phyloP scores from a whole-genome alignment of 23 red algal genomes.

The Agarophyton chilense region DNA sequence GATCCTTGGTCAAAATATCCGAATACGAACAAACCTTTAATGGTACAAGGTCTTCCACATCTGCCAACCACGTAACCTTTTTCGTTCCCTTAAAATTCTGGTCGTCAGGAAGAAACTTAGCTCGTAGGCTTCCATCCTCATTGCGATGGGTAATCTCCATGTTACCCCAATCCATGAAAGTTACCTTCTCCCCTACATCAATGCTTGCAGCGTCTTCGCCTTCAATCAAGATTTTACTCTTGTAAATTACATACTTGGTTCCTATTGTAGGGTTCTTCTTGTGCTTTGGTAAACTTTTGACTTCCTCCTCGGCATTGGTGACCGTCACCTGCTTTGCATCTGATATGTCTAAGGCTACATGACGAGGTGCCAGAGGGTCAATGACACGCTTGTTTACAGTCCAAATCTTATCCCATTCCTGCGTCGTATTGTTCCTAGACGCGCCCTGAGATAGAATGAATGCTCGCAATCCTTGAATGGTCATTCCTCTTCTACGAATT shows the following conservation, averaged over 20 bases:
- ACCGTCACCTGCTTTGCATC: slow-evolving; percentile 41
- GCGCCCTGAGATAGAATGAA: slow-evolving; percentile 98
- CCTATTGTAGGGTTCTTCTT: slow-evolving; percentile 90
- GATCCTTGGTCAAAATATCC: slow-evolving; percentile 89
- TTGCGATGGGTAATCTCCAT: slow-evolving; percentile 65
- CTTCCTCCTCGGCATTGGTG: slow-evolving; percentile 59
- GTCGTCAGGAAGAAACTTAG: slow-evolving; percentile 88
- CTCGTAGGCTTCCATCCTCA: slow-evolving; percentile 55
- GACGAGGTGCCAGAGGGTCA: slow-evolving; percentile 88
- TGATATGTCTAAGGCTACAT: slow-evolving; percentile 74
- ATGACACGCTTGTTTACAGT: slow-evolving; percentile 97
- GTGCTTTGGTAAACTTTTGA: slow-evolving; percentile 79
- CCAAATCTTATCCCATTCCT: slow-evolving; percentile 99
- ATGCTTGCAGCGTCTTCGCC: slow-evolving; percentile 79
- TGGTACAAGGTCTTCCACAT: slow-evolving; percentile 81
- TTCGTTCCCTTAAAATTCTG: slow-evolving; percentile 96
- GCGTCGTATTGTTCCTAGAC: slow-evolving; percentile 74
- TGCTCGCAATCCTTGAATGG: slow-evolving; percentile 88
- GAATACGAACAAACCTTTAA: slow-evolving; percentile 73
- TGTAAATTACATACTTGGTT: slow-evolving; percentile 81
- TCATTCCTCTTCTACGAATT: slow-evolving; percentile 88
- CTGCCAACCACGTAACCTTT: slow-evolving; percentile 95
- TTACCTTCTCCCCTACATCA: slow-evolving; percentile 82
- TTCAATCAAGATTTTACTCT: slow-evolving; percentile 74
- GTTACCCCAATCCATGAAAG: slow-evolving; percentile 99